A percentile compares a stretch with the other conserved stretches of the same genome.
These are phyloP conservation scores for Hanseniaspora sp. DNA, from an alignment of 1,139 yeast species.

Conservation along the genomic window DNA sequence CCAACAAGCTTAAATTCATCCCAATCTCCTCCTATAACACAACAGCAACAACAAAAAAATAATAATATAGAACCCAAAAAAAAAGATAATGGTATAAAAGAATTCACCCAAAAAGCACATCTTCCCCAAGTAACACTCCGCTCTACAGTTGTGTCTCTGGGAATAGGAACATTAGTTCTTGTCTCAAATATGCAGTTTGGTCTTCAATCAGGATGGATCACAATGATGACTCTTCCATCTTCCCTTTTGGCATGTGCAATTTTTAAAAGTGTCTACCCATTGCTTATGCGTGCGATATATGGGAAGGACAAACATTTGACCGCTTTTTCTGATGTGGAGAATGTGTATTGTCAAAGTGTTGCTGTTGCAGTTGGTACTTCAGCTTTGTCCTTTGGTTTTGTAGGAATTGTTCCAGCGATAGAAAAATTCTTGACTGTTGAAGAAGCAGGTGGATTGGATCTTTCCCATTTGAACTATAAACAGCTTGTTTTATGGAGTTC, in stretches of 20 bases:
- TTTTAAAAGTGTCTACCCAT: constrained; percentile 41
- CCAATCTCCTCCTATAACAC: no score
- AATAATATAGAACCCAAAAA: no score
- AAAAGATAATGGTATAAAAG: neutral
- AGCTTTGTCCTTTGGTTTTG: constrained; percentile 86
- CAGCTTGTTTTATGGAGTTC: constrained; percentile 50
- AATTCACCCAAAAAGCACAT: constrained; percentile 22
- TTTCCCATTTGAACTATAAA: constrained; percentile 40
- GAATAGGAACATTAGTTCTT: constrained; percentile 70
- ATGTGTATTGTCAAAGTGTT: constrained; percentile 80
- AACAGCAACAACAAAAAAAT: neutral
- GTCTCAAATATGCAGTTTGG: constrained; percentile 93
- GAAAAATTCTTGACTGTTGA: constrained; percentile 71
- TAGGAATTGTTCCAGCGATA: constrained; percentile 94
- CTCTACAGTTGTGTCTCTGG: constrained; percentile 60
- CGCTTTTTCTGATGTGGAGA: constrained; percentile 81
- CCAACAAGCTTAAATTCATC: no score
- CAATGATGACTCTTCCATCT: constrained; percentile 98
- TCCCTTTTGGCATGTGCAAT: constrained; percentile 78
- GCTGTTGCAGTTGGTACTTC: constrained; percentile 98
- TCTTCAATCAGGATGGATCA: constrained; percentile 95
- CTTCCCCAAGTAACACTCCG: constrained; percentile 54
- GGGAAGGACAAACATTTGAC: constrained; percentile 16
- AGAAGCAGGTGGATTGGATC: constrained; percentile 55
- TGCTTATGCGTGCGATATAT: constrained; percentile 18